Evolutionary conservation across 177 flowering plant species (phyloP), one percentile per base, ranked within the genome.

Genomic region (Vitis hybrid): DNA sequence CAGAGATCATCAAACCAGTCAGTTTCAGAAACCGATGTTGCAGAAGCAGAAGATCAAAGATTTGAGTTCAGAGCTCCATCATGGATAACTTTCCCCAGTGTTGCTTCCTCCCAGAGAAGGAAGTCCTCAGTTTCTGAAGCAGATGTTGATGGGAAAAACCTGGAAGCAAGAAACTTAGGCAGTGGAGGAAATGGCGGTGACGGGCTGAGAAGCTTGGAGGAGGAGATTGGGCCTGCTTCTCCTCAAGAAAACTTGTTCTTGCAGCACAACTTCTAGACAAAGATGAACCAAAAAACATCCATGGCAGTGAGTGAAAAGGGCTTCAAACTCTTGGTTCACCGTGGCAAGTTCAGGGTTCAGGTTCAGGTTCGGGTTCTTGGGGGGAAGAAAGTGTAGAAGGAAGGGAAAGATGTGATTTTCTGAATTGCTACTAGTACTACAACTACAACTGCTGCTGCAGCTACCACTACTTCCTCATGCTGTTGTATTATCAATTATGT

Each of bases 61-160:
- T 48, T 78, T 34, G 98, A 94, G 74, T 91, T 93, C 66, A 78
- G 96, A 79, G 97, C 97, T 50, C 94, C 95, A 20, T 92, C 97
- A 1, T 92, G 98, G 98, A 94, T 94, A 59, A 94, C 97, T 2
- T 94, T 92, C 74, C 98, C 98, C 0, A 92, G 97, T 64, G 93
- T 92, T 1, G 74, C 98, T 7, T 94, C 98, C 5, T 94, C 97
- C 1, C 94, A 91, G 70, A 87, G 98, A 79, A 84, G 95, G 75
- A 94, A 94, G 68, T 94, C 98, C 0, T 92, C 98, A 0, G 88
- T 78, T 6, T 92, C 97, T 2, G 96, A 90, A 0, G 94, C 86
- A 8, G 97, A 90, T 69, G 78, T 79, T n/a, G 91, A 89, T 48
- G 88, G 77, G 31, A 88, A 83, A 80, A 79, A 74, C 56, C 16